Percentiles rank a stretch among this genome's conserved stretches.
Conservation (phyloP, 176 grass and related monocot genomes). For the Carex pumila region DNA sequence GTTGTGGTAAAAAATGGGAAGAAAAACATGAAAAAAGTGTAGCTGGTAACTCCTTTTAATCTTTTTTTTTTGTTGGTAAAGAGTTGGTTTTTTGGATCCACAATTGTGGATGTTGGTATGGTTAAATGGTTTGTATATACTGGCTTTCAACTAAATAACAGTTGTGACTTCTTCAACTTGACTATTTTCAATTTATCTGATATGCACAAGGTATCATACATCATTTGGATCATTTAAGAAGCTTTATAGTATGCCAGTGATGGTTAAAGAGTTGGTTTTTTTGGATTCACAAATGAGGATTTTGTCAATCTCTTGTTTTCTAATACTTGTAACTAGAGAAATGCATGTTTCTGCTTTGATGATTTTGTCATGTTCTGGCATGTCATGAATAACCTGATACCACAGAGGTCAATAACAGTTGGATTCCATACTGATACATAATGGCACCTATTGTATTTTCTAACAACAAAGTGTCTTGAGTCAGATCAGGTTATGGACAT, state of each 20-base stretch:
- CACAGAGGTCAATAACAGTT: not conserved
- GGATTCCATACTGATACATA: not conserved
- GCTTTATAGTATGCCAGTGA: not conserved
- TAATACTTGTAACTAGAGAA: not conserved
- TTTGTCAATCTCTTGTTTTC: not conserved
- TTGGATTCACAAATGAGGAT: not conserved
- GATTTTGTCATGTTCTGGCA: not conserved
- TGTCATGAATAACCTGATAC: not conserved
- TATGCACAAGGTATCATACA: not conserved
- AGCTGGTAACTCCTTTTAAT: not conserved
- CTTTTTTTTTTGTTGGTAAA: constrained; percentile 9
- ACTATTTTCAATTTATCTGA: not conserved
- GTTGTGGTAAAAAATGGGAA: not conserved
- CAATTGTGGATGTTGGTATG: constrained; percentile 9
- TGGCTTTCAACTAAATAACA: constrained; percentile 18
- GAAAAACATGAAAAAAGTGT: constrained; percentile 15
- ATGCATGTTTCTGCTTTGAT: not conserved
- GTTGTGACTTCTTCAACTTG: constrained; percentile 9
- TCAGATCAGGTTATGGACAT: not conserved
- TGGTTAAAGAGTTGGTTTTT: not conserved
- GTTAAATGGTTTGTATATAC: constrained; percentile 29
- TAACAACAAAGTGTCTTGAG: not conserved
- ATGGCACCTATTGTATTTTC: not conserved
- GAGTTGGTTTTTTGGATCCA: constrained; percentile 5
- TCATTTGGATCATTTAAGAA: not conserved